A percentile compares a stretch with the other conserved stretches of the same genome.
These are phyloP conservation scores for Paraphysoderma sedebokerense DNA, from an alignment of 371 early-diverging fungal genomes.

Conservation along the genomic window DNA sequence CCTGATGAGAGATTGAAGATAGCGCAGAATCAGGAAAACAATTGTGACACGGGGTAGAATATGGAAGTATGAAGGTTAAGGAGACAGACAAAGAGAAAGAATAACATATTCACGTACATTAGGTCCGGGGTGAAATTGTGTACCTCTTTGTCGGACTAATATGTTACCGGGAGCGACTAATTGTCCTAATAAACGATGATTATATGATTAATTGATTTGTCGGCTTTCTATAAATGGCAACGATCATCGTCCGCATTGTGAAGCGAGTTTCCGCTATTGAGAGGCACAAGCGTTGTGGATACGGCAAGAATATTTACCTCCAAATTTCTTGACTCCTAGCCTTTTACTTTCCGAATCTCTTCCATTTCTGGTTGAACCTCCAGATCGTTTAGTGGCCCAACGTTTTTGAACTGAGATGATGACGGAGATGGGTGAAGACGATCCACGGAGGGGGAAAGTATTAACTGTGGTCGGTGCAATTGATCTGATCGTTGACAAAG, in stretches of 20 bases:
- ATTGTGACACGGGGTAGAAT: background rate
- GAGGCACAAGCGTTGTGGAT: too few species aligned
- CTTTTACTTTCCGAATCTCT: slow-evolving; percentile 87
- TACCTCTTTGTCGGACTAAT: slow-evolving; percentile 83
- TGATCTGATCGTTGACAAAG: too few species aligned
- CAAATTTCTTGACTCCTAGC: slow-evolving; percentile 80
- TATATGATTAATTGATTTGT: background rate
- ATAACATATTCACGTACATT: slow-evolving; percentile 32
- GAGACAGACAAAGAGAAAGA: background rate
- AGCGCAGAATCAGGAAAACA: background rate
- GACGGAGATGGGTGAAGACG: background rate
- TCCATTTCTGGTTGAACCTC: slow-evolving; percentile 82
- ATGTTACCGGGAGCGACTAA: slow-evolving; percentile 75
- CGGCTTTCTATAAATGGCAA: slow-evolving; percentile 7
- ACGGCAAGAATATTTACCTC: too few species aligned
- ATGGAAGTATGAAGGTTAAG: background rate
- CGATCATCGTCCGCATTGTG: too few species aligned
- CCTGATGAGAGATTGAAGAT: slow-evolving; percentile 13
- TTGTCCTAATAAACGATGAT: slow-evolving; percentile 14
- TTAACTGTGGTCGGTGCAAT: too few species aligned
- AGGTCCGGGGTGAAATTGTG: slow-evolving; percentile 73
- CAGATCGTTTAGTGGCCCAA: slow-evolving; percentile 80
- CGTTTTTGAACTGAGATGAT: slow-evolving; percentile 16
- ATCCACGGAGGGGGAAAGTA: too few species aligned
- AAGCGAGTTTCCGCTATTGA: too few species aligned